Percentiles rank a stretch among this genome's conserved stretches.
These are phyloP conservation scores for Aethionema arabicum DNA, from an alignment of 345 rosid species.

Conservation along the genomic window DNA sequence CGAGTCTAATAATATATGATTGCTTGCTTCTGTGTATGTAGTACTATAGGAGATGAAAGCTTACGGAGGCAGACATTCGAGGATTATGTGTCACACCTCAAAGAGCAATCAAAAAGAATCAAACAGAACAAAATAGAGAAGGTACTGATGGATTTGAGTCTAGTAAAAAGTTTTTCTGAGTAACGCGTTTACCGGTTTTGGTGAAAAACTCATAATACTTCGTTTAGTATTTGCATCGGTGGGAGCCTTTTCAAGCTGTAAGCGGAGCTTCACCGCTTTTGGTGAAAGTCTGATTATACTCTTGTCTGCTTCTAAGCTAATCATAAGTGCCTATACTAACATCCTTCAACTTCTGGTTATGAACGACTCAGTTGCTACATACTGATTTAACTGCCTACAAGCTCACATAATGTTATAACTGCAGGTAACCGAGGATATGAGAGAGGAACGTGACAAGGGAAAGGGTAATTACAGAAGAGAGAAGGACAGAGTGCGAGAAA, in stretches of 20 bases:
- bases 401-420: slow-evolving; percentile 24
- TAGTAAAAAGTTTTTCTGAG: slow-evolving; percentile 4
- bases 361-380: slow-evolving; percentile 8
- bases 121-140: slow-evolving; percentile 68
- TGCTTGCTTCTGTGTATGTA: slow-evolving; percentile 34
- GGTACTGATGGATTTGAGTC: slow-evolving; percentile 41
- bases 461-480: slow-evolving; percentile 67
- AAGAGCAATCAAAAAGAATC: slow-evolving; percentile 61
- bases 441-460: slow-evolving; percentile 67
- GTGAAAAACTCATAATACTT: slow-evolving; percentile 13
- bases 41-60: slow-evolving; percentile 73
- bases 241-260: slow-evolving; percentile 9
- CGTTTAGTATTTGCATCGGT: slow-evolving; percentile 10
- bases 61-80: slow-evolving; percentile 64
- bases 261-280: neutral
- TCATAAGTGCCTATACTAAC: slow-evolving; percentile 8
- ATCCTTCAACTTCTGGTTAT: slow-evolving; percentile 19
- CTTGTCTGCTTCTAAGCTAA: slow-evolving; percentile 5
- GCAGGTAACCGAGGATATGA: slow-evolving; percentile 71
- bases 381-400: slow-evolving; percentile 13
- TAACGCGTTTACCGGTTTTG: slow-evolving; percentile 17
- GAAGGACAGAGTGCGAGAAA: slow-evolving; percentile 58
- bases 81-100: slow-evolving; percentile 59
- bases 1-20: neutral
- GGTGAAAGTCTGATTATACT: neutral